Evolutionary conservation across 208 protist genomes (phyloP), one percentile per base, ranked within the genome.

Genomic region (Leishmania arabica): DNA sequence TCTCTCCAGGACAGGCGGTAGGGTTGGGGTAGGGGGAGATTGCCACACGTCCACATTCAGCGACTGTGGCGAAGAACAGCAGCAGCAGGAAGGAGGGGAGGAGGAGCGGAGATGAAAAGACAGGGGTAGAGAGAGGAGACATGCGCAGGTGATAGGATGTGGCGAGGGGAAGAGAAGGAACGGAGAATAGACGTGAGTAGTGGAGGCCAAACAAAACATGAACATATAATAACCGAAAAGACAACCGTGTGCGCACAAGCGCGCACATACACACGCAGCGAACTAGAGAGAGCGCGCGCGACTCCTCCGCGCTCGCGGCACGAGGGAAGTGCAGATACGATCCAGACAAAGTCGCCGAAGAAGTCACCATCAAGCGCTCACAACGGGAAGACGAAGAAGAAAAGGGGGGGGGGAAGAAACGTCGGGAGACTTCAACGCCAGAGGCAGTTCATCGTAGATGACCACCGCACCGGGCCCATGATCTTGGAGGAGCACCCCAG

Each of bases 381-480:
- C 11, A 76, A 17, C 1, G 21, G 31, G 42, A 54, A 24, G 9
- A 54, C 4, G 70, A 27, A 47, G n/a, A 64, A 21, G n/a, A 74
- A 60, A 79, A 69, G n/a, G 79, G 9, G 34, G 34, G 24, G 9
- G 34, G 34, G 24, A 62, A 17, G n/a, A 58, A 11, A 13, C 51
- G 27, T 34, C 0, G 31, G 49, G 34, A 24, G 31, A 40, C 31
- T 34, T 90, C 78, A 95, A n/a, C 89, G 88, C 92, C 92, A 95
- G 40, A 94, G 64, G 64, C 86, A 92, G 60, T 90, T 88, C 53
- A 94, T 87, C 27, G 84, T 81, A 34, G 87, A 79, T 24, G 92
- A 94, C 90, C 92, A 95, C 47, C 88, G 92, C 51, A 88, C 84
- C 34, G 92, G 90, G 1, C 89, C 88, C 86, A 95, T 89, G 53